These are phyloP conservation scores for Lithospermum erythrorhizon DNA, from an alignment of 257 asterid genomes.

Conservation along the genomic window DNA sequence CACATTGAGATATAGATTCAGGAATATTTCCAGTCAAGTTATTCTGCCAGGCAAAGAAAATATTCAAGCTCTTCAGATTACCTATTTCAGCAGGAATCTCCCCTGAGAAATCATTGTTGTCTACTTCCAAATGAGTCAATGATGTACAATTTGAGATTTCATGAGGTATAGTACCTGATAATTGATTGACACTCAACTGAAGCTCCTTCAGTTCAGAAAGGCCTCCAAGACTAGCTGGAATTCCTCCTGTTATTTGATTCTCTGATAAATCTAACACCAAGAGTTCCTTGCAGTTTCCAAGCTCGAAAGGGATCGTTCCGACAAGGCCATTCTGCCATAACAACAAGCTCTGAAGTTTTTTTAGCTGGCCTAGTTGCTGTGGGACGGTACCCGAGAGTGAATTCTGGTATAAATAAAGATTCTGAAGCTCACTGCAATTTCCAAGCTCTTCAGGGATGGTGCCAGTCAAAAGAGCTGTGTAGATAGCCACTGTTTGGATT, in stretches of 20 bases:
- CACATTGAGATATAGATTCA: too few species aligned
- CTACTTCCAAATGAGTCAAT: slow-evolving; percentile 54
- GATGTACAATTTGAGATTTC: slow-evolving; percentile 34
- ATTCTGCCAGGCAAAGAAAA: too few species aligned
- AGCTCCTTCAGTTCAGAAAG: slow-evolving; percentile 51
- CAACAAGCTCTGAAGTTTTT: slow-evolving; percentile 38
- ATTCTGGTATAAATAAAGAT: slow-evolving; percentile 67
- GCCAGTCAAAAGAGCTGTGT: slow-evolving; percentile 61
- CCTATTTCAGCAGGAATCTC: slow-evolving; percentile 54
- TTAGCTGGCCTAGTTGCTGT: slow-evolving; percentile 43
- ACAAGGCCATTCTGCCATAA: slow-evolving; percentile 46
- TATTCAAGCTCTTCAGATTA: not conserved
- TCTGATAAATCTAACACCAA: slow-evolving; percentile 53
- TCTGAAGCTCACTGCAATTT: slow-evolving; percentile 39
- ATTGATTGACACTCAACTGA: slow-evolving; percentile 58
- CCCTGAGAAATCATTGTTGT: slow-evolving; percentile 52
- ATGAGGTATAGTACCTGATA: slow-evolving; percentile 46
- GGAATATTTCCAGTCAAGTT: too few species aligned
- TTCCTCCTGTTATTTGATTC: slow-evolving; percentile 41
- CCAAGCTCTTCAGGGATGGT: slow-evolving; percentile 56
- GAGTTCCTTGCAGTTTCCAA: slow-evolving; percentile 43
- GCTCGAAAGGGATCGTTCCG: slow-evolving; percentile 55
- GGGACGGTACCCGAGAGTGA: slow-evolving; percentile 57
- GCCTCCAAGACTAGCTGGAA: slow-evolving; percentile 45
- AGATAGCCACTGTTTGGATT: slow-evolving; percentile 69